Percentiles rank a stretch among this genome's conserved stretches.
Evolutionary conservation across 306 rosid species (phyloP).

Genomic region (Dryas alaskensis): DNA sequence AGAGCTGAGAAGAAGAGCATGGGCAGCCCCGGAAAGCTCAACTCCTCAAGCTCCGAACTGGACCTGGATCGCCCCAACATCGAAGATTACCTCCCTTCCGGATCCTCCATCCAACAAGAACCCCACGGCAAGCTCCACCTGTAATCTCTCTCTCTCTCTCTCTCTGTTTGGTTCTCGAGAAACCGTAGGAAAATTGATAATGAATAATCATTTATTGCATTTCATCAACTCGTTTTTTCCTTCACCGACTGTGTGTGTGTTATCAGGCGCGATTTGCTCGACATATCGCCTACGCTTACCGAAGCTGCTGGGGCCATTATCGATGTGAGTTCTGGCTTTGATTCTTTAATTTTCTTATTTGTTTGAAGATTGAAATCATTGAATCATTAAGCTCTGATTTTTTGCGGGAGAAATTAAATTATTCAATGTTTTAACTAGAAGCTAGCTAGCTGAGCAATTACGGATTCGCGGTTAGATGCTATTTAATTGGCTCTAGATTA

Average conservation of each 20-base stretch:
- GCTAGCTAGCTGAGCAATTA: neutral
- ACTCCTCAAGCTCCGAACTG: conserved; percentile 72
- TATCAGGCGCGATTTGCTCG: conserved; percentile 80
- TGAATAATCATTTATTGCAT: neutral
- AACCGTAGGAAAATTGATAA: neutral
- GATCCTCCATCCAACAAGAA: conserved; percentile 75
- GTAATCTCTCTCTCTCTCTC: conserved; percentile 35
- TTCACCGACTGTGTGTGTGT: neutral
- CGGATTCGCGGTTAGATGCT: neutral
- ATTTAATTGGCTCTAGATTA: conserved; percentile 17
- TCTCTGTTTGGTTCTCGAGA: conserved; percentile 21
- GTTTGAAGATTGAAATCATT: neutral
- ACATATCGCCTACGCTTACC: conserved; percentile 80
- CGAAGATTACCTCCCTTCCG: conserved; percentile 94
- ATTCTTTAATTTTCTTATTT: neutral
- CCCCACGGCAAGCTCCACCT: conserved; percentile 74
- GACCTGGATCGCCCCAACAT: conserved; percentile 90
- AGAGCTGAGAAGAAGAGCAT: conserved; percentile 20
- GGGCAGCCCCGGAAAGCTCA: conserved; percentile 41
- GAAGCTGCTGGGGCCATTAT: conserved; percentile 98
- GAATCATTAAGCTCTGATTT: neutral
- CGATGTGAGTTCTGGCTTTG: conserved; percentile 50
- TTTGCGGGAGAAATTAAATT: neutral
- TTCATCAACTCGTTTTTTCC: neutral
- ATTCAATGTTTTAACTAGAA: neutral